A percentile compares a stretch with the other conserved stretches of the same genome.
phyloP scores from a whole-genome alignment of 2,329 filamentous ascomycete species.

The Podosphaera xanthii region DNA sequence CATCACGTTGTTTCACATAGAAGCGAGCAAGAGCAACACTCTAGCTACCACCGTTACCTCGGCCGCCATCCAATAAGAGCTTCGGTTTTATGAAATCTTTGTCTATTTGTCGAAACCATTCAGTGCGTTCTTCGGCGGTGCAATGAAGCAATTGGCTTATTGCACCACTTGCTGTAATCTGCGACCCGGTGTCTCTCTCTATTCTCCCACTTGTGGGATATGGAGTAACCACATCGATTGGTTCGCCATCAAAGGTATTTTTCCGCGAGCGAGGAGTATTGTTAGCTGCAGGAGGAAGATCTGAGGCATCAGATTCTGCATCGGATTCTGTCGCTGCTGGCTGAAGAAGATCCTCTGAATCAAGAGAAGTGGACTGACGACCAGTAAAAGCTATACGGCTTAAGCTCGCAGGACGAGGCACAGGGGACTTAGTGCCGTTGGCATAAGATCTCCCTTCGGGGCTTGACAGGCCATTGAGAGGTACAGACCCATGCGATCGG shows the following conservation, averaged over 20 bases:
- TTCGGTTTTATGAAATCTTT: slow-evolving; percentile 92
- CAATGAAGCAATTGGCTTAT: slow-evolving; percentile 60
- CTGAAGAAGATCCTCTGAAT: slow-evolving; percentile 32
- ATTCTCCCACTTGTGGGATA: slow-evolving; percentile 16
- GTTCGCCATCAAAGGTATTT: slow-evolving; percentile 3
- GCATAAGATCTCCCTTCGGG: slow-evolving; percentile 16
- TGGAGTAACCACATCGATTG: slow-evolving; percentile 5
- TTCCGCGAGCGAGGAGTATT: not conserved
- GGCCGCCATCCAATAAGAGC: slow-evolving; percentile 51
- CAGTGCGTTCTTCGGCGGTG: slow-evolving; percentile 65
- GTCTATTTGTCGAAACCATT: slow-evolving; percentile 76
- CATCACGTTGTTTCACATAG: too few relatives aligned
- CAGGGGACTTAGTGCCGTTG: slow-evolving; percentile 17
- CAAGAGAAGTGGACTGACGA: slow-evolving; percentile 15
- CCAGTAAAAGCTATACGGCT: slow-evolving; percentile 26
- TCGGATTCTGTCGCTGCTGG: slow-evolving; percentile 25
- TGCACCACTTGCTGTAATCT: slow-evolving; percentile 45
- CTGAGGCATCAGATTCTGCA: slow-evolving; percentile 42
- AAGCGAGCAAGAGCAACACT: too few relatives aligned
- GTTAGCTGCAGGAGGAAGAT: slow-evolving; percentile 36
- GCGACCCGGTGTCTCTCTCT: slow-evolving; percentile 15
- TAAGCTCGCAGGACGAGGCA: slow-evolving; percentile 21
- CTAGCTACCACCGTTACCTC: slow-evolving; percentile 9
- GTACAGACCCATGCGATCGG: slow-evolving; percentile 32
- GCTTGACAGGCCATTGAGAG: slow-evolving; percentile 31